Evolutionary conservation across 352 stramenopile genomes (phyloP).

Genomic region (Globisporangium camurandrum): DNA sequence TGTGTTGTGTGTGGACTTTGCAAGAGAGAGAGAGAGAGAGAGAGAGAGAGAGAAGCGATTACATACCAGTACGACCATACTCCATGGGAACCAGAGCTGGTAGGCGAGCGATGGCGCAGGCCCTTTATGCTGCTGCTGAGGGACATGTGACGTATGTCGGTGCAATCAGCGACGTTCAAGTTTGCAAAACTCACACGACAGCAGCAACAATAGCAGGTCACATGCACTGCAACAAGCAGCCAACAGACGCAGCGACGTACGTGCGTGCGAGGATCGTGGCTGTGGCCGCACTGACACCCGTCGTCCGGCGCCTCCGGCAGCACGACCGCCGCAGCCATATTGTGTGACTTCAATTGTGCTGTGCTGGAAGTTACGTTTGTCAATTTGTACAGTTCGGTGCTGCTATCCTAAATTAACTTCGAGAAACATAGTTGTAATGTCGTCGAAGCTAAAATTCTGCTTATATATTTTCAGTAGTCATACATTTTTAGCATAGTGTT

Average conservation of each 20-base stretch:
- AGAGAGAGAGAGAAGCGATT: neutral
- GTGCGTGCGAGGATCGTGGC: slow-evolving; percentile 8
- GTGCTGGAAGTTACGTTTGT: too few relatives aligned
- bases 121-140: neutral
- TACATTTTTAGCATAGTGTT: too few relatives aligned
- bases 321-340: slow-evolving; percentile 12
- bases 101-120: slow-evolving; percentile 29
- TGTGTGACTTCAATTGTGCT: too few relatives aligned
- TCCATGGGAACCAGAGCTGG: slow-evolving; percentile 71
- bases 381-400: too few relatives aligned
- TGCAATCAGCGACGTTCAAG: neutral
- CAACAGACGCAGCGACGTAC: neutral
- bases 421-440: too few relatives aligned
- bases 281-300: slow-evolving; percentile 26
- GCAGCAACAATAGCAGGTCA: neutral
- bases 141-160: neutral
- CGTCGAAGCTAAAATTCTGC: too few relatives aligned
- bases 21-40: neutral
- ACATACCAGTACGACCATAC: slow-evolving; percentile 45
- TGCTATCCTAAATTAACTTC: too few relatives aligned
- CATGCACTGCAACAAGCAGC: too few relatives aligned
- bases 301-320: slow-evolving; percentile 14
- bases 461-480: too few relatives aligned
- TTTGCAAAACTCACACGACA: neutral
- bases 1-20: neutral